Evolutionary conservation across 768 basidiomycete genomes (phyloP).

Genomic region (Amanita rubescens): DNA sequence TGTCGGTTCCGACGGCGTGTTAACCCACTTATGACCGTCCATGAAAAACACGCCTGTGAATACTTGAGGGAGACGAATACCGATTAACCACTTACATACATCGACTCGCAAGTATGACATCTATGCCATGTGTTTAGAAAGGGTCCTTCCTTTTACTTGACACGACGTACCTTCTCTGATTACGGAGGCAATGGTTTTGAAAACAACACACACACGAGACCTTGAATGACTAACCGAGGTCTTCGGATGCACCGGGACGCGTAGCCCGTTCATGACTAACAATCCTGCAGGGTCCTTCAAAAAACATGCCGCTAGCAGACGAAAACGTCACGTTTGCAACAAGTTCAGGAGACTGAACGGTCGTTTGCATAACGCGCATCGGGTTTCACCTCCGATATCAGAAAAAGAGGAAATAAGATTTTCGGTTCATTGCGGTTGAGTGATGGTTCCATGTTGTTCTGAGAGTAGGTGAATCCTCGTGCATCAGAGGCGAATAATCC

Average conservation of each 20-base stretch:
- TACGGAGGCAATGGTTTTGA: too few relatives aligned
- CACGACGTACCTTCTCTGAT: too few relatives aligned
- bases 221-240: too few relatives aligned
- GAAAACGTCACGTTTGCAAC: not conserved
- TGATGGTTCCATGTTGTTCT: not conserved
- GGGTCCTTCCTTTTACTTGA: too few relatives aligned
- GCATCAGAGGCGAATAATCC: not conserved
- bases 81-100: too few relatives aligned
- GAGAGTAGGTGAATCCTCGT: not conserved
- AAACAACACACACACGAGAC: too few relatives aligned
- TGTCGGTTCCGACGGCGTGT: too few relatives aligned
- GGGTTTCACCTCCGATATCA: not conserved
- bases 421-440: not conserved
- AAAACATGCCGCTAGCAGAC: not conserved
- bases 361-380: not conserved
- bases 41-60: too few relatives aligned
- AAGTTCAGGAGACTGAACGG: not conserved
- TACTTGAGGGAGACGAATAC: too few relatives aligned
- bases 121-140: too few relatives aligned
- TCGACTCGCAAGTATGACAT: too few relatives aligned
- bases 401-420: not conserved
- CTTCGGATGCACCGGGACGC: not conserved
- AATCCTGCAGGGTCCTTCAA: not conserved
- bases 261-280: not conserved
- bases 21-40: too few relatives aligned